Conservation (phyloP, 306 rosid genomes). For the Cucurbita maxima region DNA sequence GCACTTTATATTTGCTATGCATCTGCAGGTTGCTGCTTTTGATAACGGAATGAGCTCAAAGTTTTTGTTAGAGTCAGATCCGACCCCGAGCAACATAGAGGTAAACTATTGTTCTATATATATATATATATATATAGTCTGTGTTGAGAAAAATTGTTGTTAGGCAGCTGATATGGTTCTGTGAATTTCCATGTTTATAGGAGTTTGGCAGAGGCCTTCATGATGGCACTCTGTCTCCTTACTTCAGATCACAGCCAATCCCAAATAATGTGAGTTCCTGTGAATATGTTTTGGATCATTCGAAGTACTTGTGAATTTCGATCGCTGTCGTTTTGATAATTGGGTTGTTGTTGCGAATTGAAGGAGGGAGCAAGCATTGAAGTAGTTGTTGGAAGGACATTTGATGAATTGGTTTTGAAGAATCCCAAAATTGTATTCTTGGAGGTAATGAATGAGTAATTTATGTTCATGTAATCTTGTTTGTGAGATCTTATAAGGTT, state of each 20-base stretch:
- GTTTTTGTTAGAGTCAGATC: slow-evolving; percentile 59
- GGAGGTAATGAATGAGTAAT: slow-evolving; percentile 45
- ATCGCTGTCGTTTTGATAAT: background rate
- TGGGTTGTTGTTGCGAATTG: background rate
- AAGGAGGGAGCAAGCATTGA: slow-evolving; percentile 50
- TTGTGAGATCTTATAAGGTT: background rate
- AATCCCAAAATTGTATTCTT: slow-evolving; percentile 55
- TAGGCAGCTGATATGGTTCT: slow-evolving; percentile 8
- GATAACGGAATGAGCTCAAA: slow-evolving; percentile 55
- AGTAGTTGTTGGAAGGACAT: slow-evolving; percentile 56
- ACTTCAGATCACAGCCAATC: slow-evolving; percentile 75
- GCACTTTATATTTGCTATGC: background rate
- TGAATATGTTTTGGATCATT: background rate
- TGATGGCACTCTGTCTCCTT: slow-evolving; percentile 48
- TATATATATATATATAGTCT: background rate
- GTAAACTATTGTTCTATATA: slow-evolving; percentile 22
- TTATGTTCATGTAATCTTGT: background rate
- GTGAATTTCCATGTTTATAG: slow-evolving; percentile 30
- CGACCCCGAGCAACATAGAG: slow-evolving; percentile 52
- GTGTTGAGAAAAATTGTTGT: background rate
- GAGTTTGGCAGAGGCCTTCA: slow-evolving; percentile 54
- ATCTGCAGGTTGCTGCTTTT: slow-evolving; percentile 64
- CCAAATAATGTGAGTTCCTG: slow-evolving; percentile 64
- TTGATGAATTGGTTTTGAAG: slow-evolving; percentile 51
- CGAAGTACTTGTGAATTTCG: background rate